Evolutionary conservation across 306 rosid species (phyloP), one percentile per base, ranked within the genome.

Genomic region (Biancaea sappan): DNA sequence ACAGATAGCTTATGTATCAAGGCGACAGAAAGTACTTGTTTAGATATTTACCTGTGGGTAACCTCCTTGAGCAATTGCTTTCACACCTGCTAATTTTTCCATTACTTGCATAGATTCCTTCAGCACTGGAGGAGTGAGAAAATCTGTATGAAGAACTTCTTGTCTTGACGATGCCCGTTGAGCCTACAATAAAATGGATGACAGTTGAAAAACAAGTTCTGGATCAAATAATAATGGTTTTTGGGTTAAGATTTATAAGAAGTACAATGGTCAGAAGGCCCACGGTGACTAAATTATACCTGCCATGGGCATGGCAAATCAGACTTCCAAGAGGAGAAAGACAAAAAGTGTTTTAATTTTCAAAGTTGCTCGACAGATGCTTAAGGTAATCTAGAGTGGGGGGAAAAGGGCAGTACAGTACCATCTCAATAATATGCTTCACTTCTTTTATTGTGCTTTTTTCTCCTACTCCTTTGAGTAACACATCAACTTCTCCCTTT

Each of bases 61-160:
- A 80, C 97, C 98, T 82, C 98, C 98, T 80, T 94, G 98, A 69
- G 88, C 80, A 74, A 89, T 71, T 68, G 96, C 94, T 84, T 87
- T 87, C 75, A 91, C 74, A 15, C 88, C 92, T 16, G 97, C 90
- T 76, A 94, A 74, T 69, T 89, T 94, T 60, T 79, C 87, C 83
- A 93, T 59, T 54, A 91, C 81, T 70, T 77, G 85, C 92, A 93
- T 83, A 14, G 97, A 89, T 84, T 89, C 97, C 85, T 86, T 89
- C 75, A 88, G 24, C 84, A 89, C 94, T 21, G 98, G 97, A 72
- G 98, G 98, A 25, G 90, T 91, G 47, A 91, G 91, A 81, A 94
- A 94, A 83, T 91, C 85, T 5, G 98, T 82, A 58, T 91, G 98
- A 58, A 88, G 84, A 85, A 91, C 77, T 73, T 91, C 98, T 64